A percentile compares a stretch with the other conserved stretches of the same genome.
These are phyloP conservation scores for Ilyonectria mors-panacis DNA, from an alignment of 2,329 filamentous ascomycete genomes.

Conservation along the genomic window DNA sequence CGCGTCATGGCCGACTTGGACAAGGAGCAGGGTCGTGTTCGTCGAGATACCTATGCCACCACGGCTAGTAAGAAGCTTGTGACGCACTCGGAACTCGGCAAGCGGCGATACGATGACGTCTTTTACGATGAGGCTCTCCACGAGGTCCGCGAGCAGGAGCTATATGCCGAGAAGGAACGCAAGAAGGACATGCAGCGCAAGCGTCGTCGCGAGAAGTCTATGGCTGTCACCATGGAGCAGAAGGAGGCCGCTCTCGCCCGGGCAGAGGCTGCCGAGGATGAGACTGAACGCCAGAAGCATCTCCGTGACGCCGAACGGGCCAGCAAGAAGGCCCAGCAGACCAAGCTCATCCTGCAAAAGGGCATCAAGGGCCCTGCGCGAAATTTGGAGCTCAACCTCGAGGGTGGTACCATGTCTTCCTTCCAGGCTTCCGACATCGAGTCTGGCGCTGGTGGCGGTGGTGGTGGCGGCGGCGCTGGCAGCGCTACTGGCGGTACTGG, in stretches of 20 bases:
- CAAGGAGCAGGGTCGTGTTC: conserved; percentile 72
- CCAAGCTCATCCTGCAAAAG: conserved; percentile 88
- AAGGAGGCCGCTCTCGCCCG: conserved; percentile 87
- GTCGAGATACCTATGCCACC: conserved; percentile 72
- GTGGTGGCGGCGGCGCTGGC: conserved; percentile 50
- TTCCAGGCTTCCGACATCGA: conserved; percentile 80
- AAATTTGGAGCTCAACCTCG: conserved; percentile 82
- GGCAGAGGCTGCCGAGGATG: conserved; percentile 84
- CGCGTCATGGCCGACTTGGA: conserved; percentile 77
- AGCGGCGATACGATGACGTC: conserved; percentile 81
- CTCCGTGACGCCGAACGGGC: conserved; percentile 89
- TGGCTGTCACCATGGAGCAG: conserved; percentile 92
- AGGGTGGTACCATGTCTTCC: conserved; percentile 87
- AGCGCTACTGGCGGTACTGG: conserved; percentile 39
- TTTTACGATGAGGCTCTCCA: conserved; percentile 87
- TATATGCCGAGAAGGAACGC: conserved; percentile 96
- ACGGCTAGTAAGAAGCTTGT: conserved; percentile 74
- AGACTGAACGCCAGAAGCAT: conserved; percentile 84
- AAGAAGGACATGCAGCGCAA: conserved; percentile 99
- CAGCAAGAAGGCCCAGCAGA: conserved; percentile 93
- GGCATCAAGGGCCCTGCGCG: conserved; percentile 84
- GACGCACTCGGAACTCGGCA: conserved; percentile 78
- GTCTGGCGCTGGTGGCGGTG: conserved; percentile 56
- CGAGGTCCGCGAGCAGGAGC: conserved; percentile 90
- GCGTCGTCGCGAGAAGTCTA: conserved; percentile 93